A percentile compares a stretch with the other conserved stretches of the same genome.
phyloP scores from a whole-genome alignment of 768 basidiomycete species.

The Mycena belliarum region DNA sequence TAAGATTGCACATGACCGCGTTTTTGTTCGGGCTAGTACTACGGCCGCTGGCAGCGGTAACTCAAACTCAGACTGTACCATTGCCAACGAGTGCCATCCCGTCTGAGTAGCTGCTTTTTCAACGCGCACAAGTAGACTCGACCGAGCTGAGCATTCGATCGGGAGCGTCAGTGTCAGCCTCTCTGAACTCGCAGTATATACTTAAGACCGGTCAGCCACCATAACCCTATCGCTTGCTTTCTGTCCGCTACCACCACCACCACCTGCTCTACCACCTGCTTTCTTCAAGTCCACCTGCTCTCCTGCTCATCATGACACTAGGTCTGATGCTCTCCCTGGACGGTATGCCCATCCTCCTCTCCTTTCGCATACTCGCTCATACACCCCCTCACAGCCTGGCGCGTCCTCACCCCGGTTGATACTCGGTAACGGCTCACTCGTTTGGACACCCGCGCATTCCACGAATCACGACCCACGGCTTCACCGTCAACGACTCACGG shows the following conservation, averaged over 20 bases:
- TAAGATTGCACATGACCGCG: neutral
- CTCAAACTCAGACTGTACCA: no score
- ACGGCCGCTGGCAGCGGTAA: no score
- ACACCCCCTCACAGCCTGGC: neutral
- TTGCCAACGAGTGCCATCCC: no score
- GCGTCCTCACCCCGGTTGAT: neutral
- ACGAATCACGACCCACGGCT: no score
- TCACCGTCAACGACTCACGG: no score
- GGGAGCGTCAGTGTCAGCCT: neutral
- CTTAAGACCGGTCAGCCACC: neutral
- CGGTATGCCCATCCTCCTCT: neutral
- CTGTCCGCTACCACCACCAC: conserved; percentile 2
- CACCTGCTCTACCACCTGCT: no score
- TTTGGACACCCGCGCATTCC: neutral
- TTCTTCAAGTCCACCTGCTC: neutral
- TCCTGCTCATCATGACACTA: neutral
- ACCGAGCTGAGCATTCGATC: no score
- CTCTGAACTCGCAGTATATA: neutral
- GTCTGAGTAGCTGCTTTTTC: neutral
- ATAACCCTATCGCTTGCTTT: neutral
- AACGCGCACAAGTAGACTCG: no score
- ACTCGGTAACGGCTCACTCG: neutral
- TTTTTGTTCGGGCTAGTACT: no score
- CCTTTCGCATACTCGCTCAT: neutral
- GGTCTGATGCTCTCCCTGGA: neutral